These are phyloP conservation scores for Guillardia theta DNA, from an alignment of 78 protist species.

Conservation along the genomic window DNA sequence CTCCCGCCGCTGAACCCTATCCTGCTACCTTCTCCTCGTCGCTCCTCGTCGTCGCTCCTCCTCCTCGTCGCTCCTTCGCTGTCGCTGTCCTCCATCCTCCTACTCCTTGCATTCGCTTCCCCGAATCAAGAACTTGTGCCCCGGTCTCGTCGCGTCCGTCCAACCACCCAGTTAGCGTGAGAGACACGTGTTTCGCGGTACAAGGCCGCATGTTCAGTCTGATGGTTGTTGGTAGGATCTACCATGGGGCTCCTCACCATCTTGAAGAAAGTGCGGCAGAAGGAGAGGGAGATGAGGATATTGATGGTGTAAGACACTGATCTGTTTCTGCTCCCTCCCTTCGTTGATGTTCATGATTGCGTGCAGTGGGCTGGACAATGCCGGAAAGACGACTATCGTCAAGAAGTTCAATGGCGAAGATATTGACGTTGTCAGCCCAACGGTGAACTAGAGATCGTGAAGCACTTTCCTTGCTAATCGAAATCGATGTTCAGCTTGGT, in stretches of 20 bases:
- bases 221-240: background rate
- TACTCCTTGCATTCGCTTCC: too few relatives aligned
- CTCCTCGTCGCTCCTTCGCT: too few relatives aligned
- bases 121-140: too few relatives aligned
- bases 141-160: too few relatives aligned
- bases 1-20: too few relatives aligned
- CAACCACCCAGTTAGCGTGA: too few relatives aligned
- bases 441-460: constrained; percentile 59
- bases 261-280: constrained; percentile 84
- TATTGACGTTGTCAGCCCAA: constrained; percentile 86
- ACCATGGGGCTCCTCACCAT: constrained; percentile 93
- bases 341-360: background rate
- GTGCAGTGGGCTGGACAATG: constrained; percentile 93
- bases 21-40: too few relatives aligned
- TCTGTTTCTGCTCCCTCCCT: background rate
- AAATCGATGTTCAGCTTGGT: constrained; percentile 77
- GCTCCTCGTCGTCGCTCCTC: too few relatives aligned
- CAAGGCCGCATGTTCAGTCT: background rate
- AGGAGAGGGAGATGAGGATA: constrained; percentile 95
- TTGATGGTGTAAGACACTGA: constrained; percentile 74
- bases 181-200: background rate
- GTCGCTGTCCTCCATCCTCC: too few relatives aligned
- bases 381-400: constrained; percentile 98
- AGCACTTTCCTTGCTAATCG: too few relatives aligned
- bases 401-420: constrained; percentile 91